Evolutionary conservation across 2,329 filamentous ascomycete species (phyloP).

Genomic region (Fusarium staphyleae): DNA sequence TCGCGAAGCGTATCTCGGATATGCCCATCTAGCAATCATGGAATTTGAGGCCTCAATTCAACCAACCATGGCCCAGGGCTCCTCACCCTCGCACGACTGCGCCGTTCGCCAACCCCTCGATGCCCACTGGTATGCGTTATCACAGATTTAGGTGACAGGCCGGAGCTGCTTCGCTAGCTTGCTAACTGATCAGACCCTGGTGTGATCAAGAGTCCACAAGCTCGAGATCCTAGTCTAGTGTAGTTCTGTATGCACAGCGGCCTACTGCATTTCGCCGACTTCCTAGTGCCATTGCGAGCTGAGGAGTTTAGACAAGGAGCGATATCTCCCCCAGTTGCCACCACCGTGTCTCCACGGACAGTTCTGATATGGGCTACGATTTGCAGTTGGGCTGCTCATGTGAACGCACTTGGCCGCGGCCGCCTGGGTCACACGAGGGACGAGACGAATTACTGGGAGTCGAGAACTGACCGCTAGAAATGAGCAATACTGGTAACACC

Average conservation of each 20-base stretch:
- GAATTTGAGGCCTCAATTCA: background rate
- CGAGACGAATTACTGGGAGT: slow-evolving; percentile 14
- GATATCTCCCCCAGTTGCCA: slow-evolving; percentile 22
- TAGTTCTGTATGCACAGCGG: slow-evolving; percentile 21
- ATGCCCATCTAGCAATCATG: background rate
- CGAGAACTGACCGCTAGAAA: slow-evolving; percentile 35
- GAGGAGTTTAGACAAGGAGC: slow-evolving; percentile 24
- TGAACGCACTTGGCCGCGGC: slow-evolving; percentile 28
- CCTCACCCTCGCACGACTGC: slow-evolving; percentile 28
- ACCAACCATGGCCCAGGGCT: slow-evolving; percentile 30
- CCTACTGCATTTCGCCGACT: slow-evolving; percentile 22
- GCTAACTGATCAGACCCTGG: slow-evolving; percentile 28
- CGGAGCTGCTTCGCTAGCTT: slow-evolving; percentile 14
- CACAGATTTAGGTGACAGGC: slow-evolving; percentile 25
- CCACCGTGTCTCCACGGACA: slow-evolving; percentile 10
- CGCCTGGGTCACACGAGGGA: slow-evolving; percentile 34
- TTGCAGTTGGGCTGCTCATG: slow-evolving; percentile 34
- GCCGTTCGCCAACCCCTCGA: slow-evolving; percentile 26
- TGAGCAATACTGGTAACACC: slow-evolving; percentile 28
- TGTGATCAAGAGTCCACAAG: slow-evolving; percentile 40
- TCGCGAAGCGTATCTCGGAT: slow-evolving; percentile 10
- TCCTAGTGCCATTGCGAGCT: slow-evolving; percentile 17
- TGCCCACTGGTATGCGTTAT: slow-evolving; percentile 28
- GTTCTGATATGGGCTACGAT: slow-evolving; percentile 21
- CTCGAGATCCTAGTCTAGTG: slow-evolving; percentile 35